Conservation (phyloP, 2,329 filamentous ascomycete species). For the Phaeomoniella chlamydospora region DNA sequence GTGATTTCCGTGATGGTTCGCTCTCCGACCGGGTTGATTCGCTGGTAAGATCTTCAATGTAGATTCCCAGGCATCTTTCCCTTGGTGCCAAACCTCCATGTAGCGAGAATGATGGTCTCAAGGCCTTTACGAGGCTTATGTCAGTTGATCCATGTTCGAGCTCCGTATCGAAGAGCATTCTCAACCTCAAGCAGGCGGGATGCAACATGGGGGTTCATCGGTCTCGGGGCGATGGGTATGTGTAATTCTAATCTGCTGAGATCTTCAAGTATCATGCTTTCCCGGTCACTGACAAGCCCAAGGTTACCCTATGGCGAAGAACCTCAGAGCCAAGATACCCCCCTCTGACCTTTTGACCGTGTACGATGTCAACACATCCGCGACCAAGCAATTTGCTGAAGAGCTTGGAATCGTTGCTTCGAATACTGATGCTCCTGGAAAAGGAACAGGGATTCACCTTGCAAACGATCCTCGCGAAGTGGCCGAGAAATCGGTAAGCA, state of each 20-base stretch:
- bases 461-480: slow-evolving; percentile 46
- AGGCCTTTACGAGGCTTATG: too few relatives aligned
- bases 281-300: slow-evolving; percentile 4
- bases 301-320: slow-evolving; percentile 63
- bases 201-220: slow-evolving; percentile 44
- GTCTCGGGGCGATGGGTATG: slow-evolving; percentile 46
- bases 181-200: slow-evolving; percentile 29
- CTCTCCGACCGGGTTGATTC: too few relatives aligned
- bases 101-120: too few relatives aligned
- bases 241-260: slow-evolving; percentile 4
- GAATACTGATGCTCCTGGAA: slow-evolving; percentile 13
- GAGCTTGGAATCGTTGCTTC: slow-evolving; percentile 27
- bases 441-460: slow-evolving; percentile 36
- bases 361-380: slow-evolving; percentile 49
- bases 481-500: slow-evolving; percentile 51
- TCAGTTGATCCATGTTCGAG: too few relatives aligned
- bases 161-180: slow-evolving; percentile 21
- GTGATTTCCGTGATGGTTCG: too few relatives aligned
- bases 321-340: slow-evolving; percentile 52
- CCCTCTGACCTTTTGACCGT: slow-evolving; percentile 47
- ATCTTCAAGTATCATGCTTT: not conserved
- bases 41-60: too few relatives aligned
- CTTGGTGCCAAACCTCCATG: too few relatives aligned
- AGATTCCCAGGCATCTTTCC: too few relatives aligned
- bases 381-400: slow-evolving; percentile 40